Evolutionary conservation across 164 flowering plant species (phyloP), one percentile per base, ranked within the genome.

Genomic region (Magnolia sinica): DNA sequence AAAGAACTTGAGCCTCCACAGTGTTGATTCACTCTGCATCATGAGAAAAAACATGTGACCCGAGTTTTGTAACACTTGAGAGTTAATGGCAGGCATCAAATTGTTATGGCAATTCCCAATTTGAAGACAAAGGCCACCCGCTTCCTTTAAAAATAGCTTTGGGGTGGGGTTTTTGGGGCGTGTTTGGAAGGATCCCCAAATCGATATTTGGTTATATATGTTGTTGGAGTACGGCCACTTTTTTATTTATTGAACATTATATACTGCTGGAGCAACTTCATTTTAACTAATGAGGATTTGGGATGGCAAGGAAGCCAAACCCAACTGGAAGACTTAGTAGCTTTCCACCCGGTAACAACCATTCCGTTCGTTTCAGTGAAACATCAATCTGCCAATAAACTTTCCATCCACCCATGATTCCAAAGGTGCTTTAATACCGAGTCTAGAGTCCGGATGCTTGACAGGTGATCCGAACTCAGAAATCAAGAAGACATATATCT

Each of bases 1-100:
- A 75, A 92, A 92, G 70, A 89, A 85, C 79, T 90, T 91, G 79
- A 96, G 79, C 83, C 88, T 87, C 99, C 98, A 92, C 61, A 94
- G 76, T 29, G 98, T 94, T 49, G 91, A 85, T 74, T 94, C 97
- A 50, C 88, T 87, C 98, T 96, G 90, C 89, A 83, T 63, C 18
- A 76, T 27, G 51, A 45, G 29, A 45, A 37, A 50, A 37, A 37
- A 55, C 61, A 55, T 55, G 4, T 10, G 18, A 55, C 45, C 45
- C 18, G 1, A 55, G 18, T 55, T 55, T 7, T 55, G 61, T 3
- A 55, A 55, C 18, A 16, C 3, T 55, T 55, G 11, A 52, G 8
- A 55, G 61, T 16, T 16, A 55, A 55, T 55, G 45, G 61, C 61
- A 55, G 13, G 8, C 13, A 55, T 55, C 61, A 10, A 55, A 55